These are phyloP conservation scores for Cytospora piceae DNA, from an alignment of 2,329 filamentous ascomycete genomes.

Conservation along the genomic window DNA sequence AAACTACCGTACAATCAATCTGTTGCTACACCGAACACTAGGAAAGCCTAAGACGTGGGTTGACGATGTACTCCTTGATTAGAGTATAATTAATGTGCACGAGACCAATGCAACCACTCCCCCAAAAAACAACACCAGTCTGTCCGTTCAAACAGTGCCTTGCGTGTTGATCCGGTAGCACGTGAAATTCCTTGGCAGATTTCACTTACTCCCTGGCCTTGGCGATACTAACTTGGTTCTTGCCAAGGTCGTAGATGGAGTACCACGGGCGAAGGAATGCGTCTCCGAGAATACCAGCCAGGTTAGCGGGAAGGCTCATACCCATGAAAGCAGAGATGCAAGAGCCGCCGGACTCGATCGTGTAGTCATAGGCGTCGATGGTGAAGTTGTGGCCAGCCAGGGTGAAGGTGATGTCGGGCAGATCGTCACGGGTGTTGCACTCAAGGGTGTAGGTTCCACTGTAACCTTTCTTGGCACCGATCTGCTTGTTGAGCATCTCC, in stretches of 20 bases:
- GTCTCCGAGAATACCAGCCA: constrained; percentile 87
- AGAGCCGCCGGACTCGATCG: constrained; percentile 90
- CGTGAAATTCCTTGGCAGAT: background rate
- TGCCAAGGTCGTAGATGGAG: constrained; percentile 94
- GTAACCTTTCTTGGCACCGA: constrained; percentile 96
- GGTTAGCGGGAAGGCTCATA: constrained; percentile 90
- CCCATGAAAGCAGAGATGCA: constrained; percentile 98
- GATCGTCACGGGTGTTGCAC: constrained; percentile 77
- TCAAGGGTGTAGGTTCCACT: constrained; percentile 97
- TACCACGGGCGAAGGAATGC: constrained; percentile 86
- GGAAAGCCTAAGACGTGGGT: constrained; percentile 19
- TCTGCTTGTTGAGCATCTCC: constrained; percentile 96
- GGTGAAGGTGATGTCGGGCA: constrained; percentile 91
- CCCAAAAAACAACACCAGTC: background rate
- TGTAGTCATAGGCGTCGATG: constrained; percentile 88
- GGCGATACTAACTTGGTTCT: constrained; percentile 85
- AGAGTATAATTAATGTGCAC: constrained; percentile 11
- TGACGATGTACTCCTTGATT: constrained; percentile 6
- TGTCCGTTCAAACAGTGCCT: background rate
- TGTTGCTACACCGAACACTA: constrained; percentile 26
- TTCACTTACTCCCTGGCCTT: constrained; percentile 65
- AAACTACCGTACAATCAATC: constrained; percentile 29
- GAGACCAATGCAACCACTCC: background rate
- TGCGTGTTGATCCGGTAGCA: constrained; percentile 23
- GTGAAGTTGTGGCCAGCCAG: constrained; percentile 92